These are phyloP conservation scores for Chalaropsis ovoidea DNA, from an alignment of 2,329 filamentous ascomycete genomes.

Conservation along the genomic window DNA sequence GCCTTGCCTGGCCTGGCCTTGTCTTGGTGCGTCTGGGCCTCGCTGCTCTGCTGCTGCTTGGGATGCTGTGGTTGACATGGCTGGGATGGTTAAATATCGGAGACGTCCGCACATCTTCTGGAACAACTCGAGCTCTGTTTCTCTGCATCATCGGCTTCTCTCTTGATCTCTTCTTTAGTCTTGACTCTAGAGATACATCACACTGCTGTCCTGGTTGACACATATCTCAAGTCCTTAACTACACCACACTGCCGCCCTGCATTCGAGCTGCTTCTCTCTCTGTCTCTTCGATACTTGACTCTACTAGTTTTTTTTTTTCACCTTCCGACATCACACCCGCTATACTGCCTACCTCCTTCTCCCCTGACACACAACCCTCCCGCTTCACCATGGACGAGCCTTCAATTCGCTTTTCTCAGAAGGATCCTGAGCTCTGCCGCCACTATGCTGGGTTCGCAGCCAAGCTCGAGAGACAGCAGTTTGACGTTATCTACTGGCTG, in stretches of 20 bases:
- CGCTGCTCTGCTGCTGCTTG: background rate
- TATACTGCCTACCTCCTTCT: background rate
- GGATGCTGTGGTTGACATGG: conserved; percentile 1
- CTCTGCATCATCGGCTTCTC: background rate
- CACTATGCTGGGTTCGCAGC: conserved; percentile 39
- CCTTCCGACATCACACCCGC: no score
- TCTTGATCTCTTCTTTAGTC: background rate
- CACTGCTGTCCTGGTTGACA: conserved; percentile 15
- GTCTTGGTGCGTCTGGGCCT: background rate
- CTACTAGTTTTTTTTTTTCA: no score
- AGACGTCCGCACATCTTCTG: conserved; percentile 5
- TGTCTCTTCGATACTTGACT: background rate
- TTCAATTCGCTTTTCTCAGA: conserved; percentile 22
- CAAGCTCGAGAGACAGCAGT: conserved; percentile 36
- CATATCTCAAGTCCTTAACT: background rate
- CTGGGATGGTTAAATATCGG: background rate
- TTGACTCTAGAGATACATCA: background rate
- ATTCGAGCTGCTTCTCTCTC: background rate
- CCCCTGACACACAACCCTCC: background rate
- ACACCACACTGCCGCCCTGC: background rate
- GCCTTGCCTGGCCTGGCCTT: background rate
- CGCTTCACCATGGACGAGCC: conserved; percentile 14
- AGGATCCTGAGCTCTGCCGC: conserved; percentile 32
- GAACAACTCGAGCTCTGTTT: background rate
- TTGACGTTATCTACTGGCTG: conserved; percentile 40